Base-by-base conservation (phyloP, 2,329 filamentous ascomycete genomes). In the Myriosclerotinia scirpicola region DNA sequence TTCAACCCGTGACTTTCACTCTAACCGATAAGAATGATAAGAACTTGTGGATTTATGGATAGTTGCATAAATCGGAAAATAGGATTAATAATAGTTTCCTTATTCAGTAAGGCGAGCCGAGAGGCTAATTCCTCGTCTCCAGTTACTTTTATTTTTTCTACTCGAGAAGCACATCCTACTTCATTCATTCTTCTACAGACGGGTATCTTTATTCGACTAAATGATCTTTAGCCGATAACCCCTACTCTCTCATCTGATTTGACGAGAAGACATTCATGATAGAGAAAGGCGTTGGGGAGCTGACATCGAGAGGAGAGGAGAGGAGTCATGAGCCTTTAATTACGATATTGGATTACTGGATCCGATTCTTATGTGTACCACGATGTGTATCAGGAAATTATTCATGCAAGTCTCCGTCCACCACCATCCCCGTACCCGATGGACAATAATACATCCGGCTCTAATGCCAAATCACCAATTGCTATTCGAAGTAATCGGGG, bases 401-500 rank as follows among this genome's bases (percentile, higher is more conserved):
- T 34, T 54, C 20, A 56, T 56, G 26, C 61, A 55, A 48, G 61
- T 48, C 9, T 46, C 55, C 55, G 26, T n/a, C 17, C 11, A 56
- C 11, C 15, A 34, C 7, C 52, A 26, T 62, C 34, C 12, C 26
- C 22, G 38, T 22, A 36, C 52, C 53, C 50, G 26, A 64, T 64
- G 61, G 52, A 56, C 22, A 56, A 42, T 8, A 64, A 11, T 8
- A 5, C 8, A 34, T 8, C 40, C 20, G 61, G 26, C 55, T n/a
- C 52, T 34, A 48, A 34, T 7, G 38, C 42, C 30, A 46, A 50
- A n/a, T 61, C 54, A 12, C 22, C 64, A 40, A 36, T 54, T 11
- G 56, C 56, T 50, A 12, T 55, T n/a, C 66, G 70, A 46, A 72
- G 71, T 63, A 69, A 54, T 54, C 48, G 62, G 38, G 86, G 84